Evolutionary conservation across 148 eudicot species (phyloP), one percentile per base, ranked within the genome.

Genomic region (Fagopyrum esculentum): DNA sequence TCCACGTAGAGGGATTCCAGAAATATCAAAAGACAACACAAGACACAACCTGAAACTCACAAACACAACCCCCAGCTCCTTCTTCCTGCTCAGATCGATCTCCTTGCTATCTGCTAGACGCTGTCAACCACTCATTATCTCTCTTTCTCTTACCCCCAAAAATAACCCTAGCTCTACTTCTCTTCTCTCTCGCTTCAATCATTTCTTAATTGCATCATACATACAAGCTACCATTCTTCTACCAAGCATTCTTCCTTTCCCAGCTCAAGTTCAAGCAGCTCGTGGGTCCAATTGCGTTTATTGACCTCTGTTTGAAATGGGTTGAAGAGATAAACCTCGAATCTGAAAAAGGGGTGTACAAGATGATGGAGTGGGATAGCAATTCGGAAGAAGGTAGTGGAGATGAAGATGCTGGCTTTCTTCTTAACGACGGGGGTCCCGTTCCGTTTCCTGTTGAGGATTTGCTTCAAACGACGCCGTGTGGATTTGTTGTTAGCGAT

Each of bases 281-380:
- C 6, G 16, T 7, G 8, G 16, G 22, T 55, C 17, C 60, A 15
- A 54, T 54, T 54, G 57, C 6, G 57, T 54, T 12, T 54, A 5
- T 56, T 74, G 82, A 19, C 4, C 17, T 56, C 9, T 6, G 26
- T 19, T 9, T 56, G 29, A 17, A 22, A 59, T 59, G 64, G 64
- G 64, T 19, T 59, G 64, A 59, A 9, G 22, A 17, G 22, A 12
- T 2, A 55, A 59, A 35, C 30, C 2, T 59, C 64, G 64, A 57
- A 6, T 59, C 64, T 69, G 8, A 40, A 69, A 5, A 5, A 30
- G 17, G 72, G 46, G 35, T 17, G 13, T 13, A 43, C 10, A 70
- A 7, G 51, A 70, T 70, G 73, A 94, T 94, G 98, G 98, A 94
- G 89, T 94, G 98, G 97, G 98, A 94, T 77, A 91, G 97, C 72